Evolutionary conservation across 441 rosid genomes (phyloP).

Genomic region (Erodium texanum): DNA sequence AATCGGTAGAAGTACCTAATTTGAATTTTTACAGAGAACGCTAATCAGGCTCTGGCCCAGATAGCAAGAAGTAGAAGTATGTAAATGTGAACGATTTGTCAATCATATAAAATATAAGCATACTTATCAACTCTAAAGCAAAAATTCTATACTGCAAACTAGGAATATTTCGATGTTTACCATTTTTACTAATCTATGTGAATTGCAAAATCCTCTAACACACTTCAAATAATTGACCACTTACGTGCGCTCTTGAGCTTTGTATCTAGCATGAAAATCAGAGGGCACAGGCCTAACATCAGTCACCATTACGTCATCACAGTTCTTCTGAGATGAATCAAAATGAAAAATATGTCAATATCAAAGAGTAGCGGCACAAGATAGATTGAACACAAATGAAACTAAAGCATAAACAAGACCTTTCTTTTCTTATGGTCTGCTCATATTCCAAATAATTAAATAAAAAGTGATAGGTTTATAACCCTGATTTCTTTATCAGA

Average conservation of each 20-base stretch:
- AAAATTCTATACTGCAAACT: not conserved
- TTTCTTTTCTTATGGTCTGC: not conserved
- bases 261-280: constrained; percentile 84
- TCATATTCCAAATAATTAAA: not conserved
- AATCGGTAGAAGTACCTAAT: constrained; percentile 79
- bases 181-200: not conserved
- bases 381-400: not conserved
- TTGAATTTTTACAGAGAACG: constrained; percentile 11
- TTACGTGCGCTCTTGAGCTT: constrained; percentile 88
- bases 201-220: not conserved
- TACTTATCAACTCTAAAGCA: not conserved
- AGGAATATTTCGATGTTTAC: not conserved
- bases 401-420: not conserved
- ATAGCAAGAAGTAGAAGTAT: not conserved
- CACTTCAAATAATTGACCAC: constrained; percentile 31
- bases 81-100: not conserved
- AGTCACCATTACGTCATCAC: constrained; percentile 65
- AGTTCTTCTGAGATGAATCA: constrained; percentile 31
- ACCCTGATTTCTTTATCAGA: not conserved
- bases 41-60: not conserved
- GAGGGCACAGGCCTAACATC: constrained; percentile 70
- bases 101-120: not conserved
- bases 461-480: constrained; percentile 3
- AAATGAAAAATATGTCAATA: constrained; percentile 21
- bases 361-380: not conserved